Percentiles rank a stretch among this genome's conserved stretches.
phyloP scores from a whole-genome alignment of 2,329 filamentous ascomycete species.

The Alternaria triticimaculans region DNA sequence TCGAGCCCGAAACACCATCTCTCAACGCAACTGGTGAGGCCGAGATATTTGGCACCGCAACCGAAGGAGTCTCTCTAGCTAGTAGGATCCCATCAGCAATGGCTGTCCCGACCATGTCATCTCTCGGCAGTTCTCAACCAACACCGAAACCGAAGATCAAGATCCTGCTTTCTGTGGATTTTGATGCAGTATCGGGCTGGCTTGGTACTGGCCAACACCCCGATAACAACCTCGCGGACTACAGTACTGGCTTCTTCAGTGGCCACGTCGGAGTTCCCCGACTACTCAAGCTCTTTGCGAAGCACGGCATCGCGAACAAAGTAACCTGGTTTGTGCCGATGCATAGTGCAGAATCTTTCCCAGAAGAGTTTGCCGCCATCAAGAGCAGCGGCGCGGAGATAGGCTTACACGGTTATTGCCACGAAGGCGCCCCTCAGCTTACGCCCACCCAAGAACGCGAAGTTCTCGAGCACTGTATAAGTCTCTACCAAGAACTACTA shows the following conservation, averaged over 20 bases:
- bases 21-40: neutral
- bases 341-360: constrained; percentile 65
- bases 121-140: neutral
- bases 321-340: constrained; percentile 68
- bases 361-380: constrained; percentile 57
- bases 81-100: neutral
- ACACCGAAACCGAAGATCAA: constrained; percentile 44
- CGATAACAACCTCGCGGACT: constrained; percentile 63
- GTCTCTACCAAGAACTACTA: constrained; percentile 51
- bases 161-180: constrained; percentile 56
- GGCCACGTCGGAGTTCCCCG: constrained; percentile 64
- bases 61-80: constrained; percentile 14
- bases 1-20: neutral
- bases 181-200: constrained; percentile 67
- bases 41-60: constrained; percentile 17
- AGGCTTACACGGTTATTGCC: constrained; percentile 58
- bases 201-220: constrained; percentile 63
- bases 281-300: constrained; percentile 61
- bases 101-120: neutral
- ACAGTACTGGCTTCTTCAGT: constrained; percentile 62
- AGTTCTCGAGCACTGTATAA: constrained; percentile 58
- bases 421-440: constrained; percentile 56
- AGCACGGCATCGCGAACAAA: constrained; percentile 58
- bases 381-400: constrained; percentile 62
- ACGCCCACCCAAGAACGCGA: constrained; percentile 58